Conservation (phyloP, 768 basidiomycete species). For the Kockovaella imperatae region DNA sequence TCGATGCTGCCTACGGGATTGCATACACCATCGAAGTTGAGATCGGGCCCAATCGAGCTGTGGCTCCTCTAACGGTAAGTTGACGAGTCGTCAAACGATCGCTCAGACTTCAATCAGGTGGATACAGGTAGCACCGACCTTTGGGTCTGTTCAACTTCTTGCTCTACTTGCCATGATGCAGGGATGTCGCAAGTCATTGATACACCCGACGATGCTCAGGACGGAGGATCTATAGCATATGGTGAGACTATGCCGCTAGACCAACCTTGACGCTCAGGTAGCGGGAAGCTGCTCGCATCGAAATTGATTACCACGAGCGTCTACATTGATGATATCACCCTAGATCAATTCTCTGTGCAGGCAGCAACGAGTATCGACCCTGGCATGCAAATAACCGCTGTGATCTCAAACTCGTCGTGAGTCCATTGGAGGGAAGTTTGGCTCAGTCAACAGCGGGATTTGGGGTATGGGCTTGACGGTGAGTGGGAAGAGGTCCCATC, state of each 20-base stretch:
- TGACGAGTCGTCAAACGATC: too few relatives aligned
- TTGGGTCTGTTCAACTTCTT: too few relatives aligned
- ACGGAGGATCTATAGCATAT: too few relatives aligned
- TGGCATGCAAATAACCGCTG: not conserved
- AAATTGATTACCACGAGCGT: not conserved
- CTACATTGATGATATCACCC: not conserved
- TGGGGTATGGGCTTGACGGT: not conserved
- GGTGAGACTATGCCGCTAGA: too few relatives aligned
- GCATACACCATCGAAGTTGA: not conserved
- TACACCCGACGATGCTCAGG: too few relatives aligned
- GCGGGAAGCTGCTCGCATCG: not conserved
- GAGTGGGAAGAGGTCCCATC: not conserved
- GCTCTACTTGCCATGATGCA: too few relatives aligned
- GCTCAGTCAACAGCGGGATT: slow-evolving; percentile 1
- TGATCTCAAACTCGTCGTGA: not conserved
- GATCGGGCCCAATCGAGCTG: not conserved
- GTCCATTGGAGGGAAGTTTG: not conserved
- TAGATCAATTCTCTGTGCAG: not conserved
- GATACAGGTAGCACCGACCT: too few relatives aligned
- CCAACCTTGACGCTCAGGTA: too few relatives aligned
- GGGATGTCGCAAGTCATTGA: too few relatives aligned
- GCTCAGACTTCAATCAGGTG: too few relatives aligned
- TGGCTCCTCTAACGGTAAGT: not conserved
- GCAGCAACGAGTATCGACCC: not conserved
- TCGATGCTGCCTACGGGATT: not conserved